These are phyloP conservation scores for Forsythia suspensa DNA, from an alignment of 257 asterid genomes.

Conservation along the genomic window DNA sequence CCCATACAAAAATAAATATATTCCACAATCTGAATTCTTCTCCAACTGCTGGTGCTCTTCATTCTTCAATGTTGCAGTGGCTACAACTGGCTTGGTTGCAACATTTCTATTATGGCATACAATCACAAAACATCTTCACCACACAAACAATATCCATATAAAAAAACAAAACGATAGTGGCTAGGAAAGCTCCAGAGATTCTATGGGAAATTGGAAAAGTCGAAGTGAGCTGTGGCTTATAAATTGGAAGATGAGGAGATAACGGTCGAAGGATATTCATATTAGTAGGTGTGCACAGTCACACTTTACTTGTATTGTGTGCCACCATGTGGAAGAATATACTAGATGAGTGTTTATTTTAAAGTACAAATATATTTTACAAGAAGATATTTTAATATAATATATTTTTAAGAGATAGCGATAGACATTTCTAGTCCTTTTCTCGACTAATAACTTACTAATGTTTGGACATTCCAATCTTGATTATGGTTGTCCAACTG, in stretches of 20 bases:
- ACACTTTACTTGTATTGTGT: neutral
- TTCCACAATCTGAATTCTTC: constrained; percentile 67
- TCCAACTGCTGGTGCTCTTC: constrained; percentile 52
- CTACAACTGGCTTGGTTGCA: constrained; percentile 63
- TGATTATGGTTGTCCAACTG: constrained; percentile 76
- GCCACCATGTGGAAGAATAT: neutral
- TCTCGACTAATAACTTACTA: too few relatives aligned
- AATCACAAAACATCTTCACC: constrained; percentile 68
- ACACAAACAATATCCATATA: constrained; percentile 47
- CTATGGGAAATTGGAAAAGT: too few relatives aligned
- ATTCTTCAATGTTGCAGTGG: constrained; percentile 67
- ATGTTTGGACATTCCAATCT: constrained; percentile 43
- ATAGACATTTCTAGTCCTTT: too few relatives aligned
- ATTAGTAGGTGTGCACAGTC: neutral
- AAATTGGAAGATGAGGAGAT: too few relatives aligned
- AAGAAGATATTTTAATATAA: too few relatives aligned
- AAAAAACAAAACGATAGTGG: too few relatives aligned
- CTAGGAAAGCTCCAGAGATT: too few relatives aligned
- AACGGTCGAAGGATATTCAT: too few relatives aligned
- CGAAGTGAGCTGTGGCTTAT: too few relatives aligned
- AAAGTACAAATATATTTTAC: neutral
- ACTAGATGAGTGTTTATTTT: neutral
- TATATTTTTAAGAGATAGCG: neutral
- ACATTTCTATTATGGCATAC: constrained; percentile 84
- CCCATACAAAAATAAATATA: constrained; percentile 70